Conservation (phyloP, 2,329 filamentous ascomycete species). For the Lecanosticta acicola region DNA sequence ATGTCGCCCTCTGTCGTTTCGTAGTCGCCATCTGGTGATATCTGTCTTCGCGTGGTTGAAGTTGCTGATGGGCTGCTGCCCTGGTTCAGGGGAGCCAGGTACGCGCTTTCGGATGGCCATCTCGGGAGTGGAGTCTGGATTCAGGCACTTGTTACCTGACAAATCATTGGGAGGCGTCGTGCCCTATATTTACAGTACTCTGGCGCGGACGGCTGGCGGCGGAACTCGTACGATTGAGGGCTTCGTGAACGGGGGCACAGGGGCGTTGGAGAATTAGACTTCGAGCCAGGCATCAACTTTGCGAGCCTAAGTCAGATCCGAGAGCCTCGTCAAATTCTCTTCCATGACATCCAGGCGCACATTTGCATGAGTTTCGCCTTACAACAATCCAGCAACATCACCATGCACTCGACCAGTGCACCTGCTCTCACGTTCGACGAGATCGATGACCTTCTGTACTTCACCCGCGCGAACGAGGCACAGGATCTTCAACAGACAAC, state of each 20-base stretch:
- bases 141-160: neutral
- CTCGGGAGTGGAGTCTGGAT: neutral
- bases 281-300: neutral
- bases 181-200: neutral
- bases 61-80: neutral
- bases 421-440: conserved; percentile 62
- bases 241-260: neutral
- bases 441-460: conserved; percentile 88
- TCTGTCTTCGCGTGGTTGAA: conserved; percentile 53
- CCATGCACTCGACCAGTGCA: neutral
- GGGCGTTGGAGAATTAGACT: neutral
- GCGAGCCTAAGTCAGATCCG: too few relatives aligned
- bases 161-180: neutral
- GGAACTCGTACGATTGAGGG: neutral
- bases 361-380: neutral
- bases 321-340: too few relatives aligned
- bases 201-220: too few relatives aligned
- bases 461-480: conserved; percentile 71
- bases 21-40: conserved; percentile 73
- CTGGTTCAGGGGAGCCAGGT: neutral
- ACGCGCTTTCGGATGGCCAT: conserved; percentile 10
- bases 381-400: neutral
- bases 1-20: conserved; percentile 75
- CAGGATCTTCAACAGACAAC: conserved; percentile 60
- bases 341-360: too few relatives aligned